A percentile compares a stretch with the other conserved stretches of the same genome.
Evolutionary conservation across 345 rosid genomes (phyloP).

Genomic region (Raphanus raphanistrum): DNA sequence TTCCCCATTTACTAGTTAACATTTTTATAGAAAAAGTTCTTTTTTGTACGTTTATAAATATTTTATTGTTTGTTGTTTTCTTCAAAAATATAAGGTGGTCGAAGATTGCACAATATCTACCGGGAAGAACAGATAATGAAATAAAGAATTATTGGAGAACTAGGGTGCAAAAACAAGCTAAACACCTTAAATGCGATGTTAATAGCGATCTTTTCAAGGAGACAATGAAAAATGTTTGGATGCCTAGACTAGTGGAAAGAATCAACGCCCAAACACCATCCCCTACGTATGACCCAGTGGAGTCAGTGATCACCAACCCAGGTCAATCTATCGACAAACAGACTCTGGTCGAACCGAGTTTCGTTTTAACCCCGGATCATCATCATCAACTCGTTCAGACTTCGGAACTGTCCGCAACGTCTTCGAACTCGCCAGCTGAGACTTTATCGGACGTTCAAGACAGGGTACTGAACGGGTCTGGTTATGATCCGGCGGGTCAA

Average conservation of each 20-base stretch:
- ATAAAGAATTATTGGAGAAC: slow-evolving; percentile 97
- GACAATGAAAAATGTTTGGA: slow-evolving; percentile 80
- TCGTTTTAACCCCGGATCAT: slow-evolving; percentile 18
- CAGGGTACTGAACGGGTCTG: slow-evolving; percentile 38
- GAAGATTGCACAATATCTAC: slow-evolving; percentile 76
- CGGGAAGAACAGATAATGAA: slow-evolving; percentile 95
- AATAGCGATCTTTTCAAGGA: slow-evolving; percentile 79
- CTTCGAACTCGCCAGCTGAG: slow-evolving; percentile 51
- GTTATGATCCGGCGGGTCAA: slow-evolving; percentile 24
- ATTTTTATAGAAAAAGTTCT: neutral
- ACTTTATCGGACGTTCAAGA: slow-evolving; percentile 40
- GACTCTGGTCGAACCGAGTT: slow-evolving; percentile 23
- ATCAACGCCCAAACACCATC: slow-evolving; percentile 54
- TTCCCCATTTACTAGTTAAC: neutral
- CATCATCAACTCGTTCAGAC: slow-evolving; percentile 15
- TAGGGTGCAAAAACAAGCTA: slow-evolving; percentile 88
- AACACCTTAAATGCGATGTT: slow-evolving; percentile 82
- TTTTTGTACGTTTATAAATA: neutral
- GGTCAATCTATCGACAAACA: slow-evolving; percentile 7
- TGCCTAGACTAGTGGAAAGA: slow-evolving; percentile 73
- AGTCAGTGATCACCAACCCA: slow-evolving; percentile 33
- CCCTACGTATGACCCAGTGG: slow-evolving; percentile 27
- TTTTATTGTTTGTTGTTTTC: neutral
- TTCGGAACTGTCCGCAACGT: slow-evolving; percentile 44
- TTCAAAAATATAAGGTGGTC: slow-evolving; percentile 62